phyloP scores from a whole-genome alignment of 2,329 filamentous ascomycete genomes.

The Exserohilum rostratum region DNA sequence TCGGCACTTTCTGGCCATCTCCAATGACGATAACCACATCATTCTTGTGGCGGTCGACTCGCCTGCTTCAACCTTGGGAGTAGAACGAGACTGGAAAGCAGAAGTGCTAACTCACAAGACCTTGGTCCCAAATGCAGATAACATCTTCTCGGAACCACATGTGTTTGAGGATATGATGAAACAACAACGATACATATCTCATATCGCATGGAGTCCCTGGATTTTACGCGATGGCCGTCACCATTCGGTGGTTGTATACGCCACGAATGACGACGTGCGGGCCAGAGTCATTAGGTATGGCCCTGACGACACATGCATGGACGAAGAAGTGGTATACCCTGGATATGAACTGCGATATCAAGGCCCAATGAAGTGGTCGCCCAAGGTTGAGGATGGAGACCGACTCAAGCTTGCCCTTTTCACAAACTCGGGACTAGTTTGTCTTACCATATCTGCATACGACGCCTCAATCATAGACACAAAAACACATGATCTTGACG shows the following conservation, averaged over 20 bases:
- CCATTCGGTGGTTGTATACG: constrained; percentile 45
- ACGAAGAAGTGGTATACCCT: constrained; percentile 32
- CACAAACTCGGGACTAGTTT: constrained; percentile 32
- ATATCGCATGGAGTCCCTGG: constrained; percentile 52
- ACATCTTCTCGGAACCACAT: constrained; percentile 17
- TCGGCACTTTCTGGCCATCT: constrained; percentile 45
- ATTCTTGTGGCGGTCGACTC: constrained; percentile 47
- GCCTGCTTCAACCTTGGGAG: constrained; percentile 43
- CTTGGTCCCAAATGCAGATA: constrained; percentile 19
- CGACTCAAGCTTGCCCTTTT: constrained; percentile 42
- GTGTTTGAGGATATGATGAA: constrained; percentile 40
- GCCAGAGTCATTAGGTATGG: constrained; percentile 29
- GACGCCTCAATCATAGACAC: constrained; percentile 31
- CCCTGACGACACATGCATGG: constrained; percentile 21
- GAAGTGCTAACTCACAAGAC: constrained; percentile 35
- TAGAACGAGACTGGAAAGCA: constrained; percentile 34
- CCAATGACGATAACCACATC: constrained; percentile 52
- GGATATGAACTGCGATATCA: constrained; percentile 29
- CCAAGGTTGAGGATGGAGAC: constrained; percentile 17
- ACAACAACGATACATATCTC: constrained; percentile 42
- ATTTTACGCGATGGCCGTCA: constrained; percentile 15
- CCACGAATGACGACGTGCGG: constrained; percentile 42
- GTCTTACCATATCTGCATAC: constrained; percentile 28
- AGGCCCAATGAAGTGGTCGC: constrained; percentile 41
- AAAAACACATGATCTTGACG: constrained; percentile 45